Evolutionary conservation across 352 stramenopile species (phyloP), one percentile per base, ranked within the genome.

Genomic region (Phytophthora litchii): DNA sequence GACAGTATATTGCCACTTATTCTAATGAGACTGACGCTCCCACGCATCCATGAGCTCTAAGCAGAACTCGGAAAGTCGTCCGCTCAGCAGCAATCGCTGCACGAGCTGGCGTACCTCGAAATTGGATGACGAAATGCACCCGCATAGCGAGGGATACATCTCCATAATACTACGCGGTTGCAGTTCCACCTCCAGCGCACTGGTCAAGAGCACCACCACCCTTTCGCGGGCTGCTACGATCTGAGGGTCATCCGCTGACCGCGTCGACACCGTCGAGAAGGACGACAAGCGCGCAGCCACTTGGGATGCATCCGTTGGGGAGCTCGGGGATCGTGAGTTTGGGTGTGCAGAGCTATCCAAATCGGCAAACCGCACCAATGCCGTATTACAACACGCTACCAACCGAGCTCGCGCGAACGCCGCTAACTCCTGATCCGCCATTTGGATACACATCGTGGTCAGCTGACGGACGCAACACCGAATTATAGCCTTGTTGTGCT

Each of bases 401-500:
- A 93, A 58, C 41, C 76, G 79, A 11, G 77, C 63, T 11, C 78
- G 70, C 2, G 82, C 76, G 31, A 86, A 70, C 12, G 42, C 32
- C 4, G 79, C 67, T 3, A 93, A 54, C 19, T 76, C 70, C 10
- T 67, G 45, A 48, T 92, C 78, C 14, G 76, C 61, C 17, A 70
- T 60, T 47, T 93, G 84, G 44, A 92, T 82, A 46, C 75, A 81
- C 46, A 95, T 69, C 19, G 81, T 91, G 14, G 70, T 78, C 36
- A 95, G 52, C 54, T 95, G 86, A 4, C 83, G 80, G 38, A 94
- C 84, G 20, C 83, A 94, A 40, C 83, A 90, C 34, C 74, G 78
- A 21, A 91, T 71, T 20, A 93, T 71, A 12, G 62, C 47, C 51
- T 83, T 88, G 67, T 88, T 79, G 59, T 89, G 73, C 13, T 64